These are phyloP conservation scores for Schizochytrium sp. DNA, from an alignment of 108 stramenopile genomes.

Conservation along the genomic window DNA sequence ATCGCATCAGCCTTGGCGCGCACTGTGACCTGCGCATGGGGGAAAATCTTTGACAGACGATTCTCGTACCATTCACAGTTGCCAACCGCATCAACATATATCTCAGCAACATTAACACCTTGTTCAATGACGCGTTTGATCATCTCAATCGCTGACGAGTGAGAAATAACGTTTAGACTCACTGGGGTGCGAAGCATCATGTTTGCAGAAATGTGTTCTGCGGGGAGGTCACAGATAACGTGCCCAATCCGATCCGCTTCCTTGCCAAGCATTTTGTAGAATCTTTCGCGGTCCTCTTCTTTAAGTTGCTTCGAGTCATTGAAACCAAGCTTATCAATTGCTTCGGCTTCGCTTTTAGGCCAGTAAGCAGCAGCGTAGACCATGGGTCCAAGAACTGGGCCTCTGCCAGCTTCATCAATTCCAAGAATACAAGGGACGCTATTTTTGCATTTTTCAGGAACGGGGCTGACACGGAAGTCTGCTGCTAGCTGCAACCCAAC, in stretches of 20 bases:
- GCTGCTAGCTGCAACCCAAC: not conserved
- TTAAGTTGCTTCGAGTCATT: conserved; percentile 86
- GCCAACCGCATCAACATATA: conserved; percentile 88
- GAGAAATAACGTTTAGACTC: conserved; percentile 87
- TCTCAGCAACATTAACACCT: conserved; percentile 78
- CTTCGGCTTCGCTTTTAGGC: conserved; percentile 71
- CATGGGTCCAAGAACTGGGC: conserved; percentile 78
- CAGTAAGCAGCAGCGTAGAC: conserved; percentile 86
- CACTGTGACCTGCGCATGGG: conserved; percentile 83
- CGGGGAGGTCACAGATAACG: conserved; percentile 79
- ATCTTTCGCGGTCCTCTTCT: conserved; percentile 76
- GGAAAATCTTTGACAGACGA: conserved; percentile 81
- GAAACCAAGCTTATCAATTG: conserved; percentile 69
- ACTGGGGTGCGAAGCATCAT: conserved; percentile 83
- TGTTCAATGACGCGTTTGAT: conserved; percentile 79
- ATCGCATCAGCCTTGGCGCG: conserved; percentile 92
- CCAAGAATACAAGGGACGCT: conserved; percentile 53
- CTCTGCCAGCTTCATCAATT: conserved; percentile 65
- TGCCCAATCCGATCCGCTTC: conserved; percentile 80
- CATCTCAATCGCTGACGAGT: conserved; percentile 85
- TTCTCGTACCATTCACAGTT: conserved; percentile 78
- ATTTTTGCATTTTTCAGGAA: conserved; percentile 41
- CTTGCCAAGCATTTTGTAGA: conserved; percentile 75
- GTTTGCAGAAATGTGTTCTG: conserved; percentile 84
- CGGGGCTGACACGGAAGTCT: not conserved